Conservation (phyloP, 495 filamentous ascomycete genomes). For the Penicillium turbatum region DNA sequence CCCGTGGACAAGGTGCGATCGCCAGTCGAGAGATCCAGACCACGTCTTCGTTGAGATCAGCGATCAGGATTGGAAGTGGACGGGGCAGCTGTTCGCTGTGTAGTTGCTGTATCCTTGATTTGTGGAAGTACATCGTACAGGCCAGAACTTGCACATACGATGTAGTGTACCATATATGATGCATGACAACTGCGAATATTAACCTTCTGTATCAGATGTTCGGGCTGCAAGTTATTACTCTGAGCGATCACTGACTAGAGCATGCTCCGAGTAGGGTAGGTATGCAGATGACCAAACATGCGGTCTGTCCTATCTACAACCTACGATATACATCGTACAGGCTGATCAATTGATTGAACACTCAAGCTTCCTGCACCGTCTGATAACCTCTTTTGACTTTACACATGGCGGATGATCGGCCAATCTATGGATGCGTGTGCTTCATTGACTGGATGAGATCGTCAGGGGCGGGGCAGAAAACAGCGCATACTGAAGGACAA, state of each 20-base stretch:
- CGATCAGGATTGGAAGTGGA: not conserved
- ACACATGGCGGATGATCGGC: conserved; percentile 7
- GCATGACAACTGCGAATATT: not conserved
- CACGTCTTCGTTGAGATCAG: not conserved
- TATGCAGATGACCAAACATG: too few relatives aligned
- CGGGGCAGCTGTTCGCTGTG: not conserved
- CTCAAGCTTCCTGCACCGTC: not conserved
- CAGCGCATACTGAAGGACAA: not conserved
- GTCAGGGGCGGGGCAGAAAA: conserved; percentile 10
- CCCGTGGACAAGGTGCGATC: conserved; percentile 1
- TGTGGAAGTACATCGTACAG: not conserved
- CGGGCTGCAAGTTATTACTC: too few relatives aligned
- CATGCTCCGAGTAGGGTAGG: too few relatives aligned
- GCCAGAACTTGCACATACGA: too few relatives aligned
- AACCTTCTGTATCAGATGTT: not conserved
- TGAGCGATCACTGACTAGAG: too few relatives aligned
- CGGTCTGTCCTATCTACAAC: not conserved
- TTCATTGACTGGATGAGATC: not conserved
- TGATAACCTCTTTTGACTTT: not conserved
- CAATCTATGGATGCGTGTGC: not conserved
- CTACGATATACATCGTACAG: not conserved
- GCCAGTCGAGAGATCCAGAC: conserved; percentile 2
- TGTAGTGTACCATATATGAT: too few relatives aligned
- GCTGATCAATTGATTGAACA: not conserved
- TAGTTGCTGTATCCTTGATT: not conserved